Base-by-base conservation (phyloP, 257 asterid genomes). In the Salvia rosmarinus region DNA sequence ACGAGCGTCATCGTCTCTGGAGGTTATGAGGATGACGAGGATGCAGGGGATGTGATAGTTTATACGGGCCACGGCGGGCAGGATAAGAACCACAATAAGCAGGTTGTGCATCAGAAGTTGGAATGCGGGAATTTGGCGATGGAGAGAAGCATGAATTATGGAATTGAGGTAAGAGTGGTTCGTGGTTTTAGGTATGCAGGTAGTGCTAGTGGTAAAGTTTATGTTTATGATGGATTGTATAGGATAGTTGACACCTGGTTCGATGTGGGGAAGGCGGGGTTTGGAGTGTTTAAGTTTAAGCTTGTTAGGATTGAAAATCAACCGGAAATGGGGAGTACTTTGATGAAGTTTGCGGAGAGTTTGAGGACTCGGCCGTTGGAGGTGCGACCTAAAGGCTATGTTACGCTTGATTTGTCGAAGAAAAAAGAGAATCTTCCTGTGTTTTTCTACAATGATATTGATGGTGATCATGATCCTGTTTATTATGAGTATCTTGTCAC, bases 51-150 rank as follows among this genome's bases (percentile, higher is more conserved):
- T 57, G 87, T 79, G 79, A 81, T 88, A n/a, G 76, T 92, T 9
- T 92, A 89, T 42, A 86, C 96, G 0, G 97, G 97, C 28, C 96
- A 91, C 13, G 97, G 97, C 11, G 97, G 97, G 28, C 97, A 92
- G 86, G 96, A 89, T 73, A 86, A 88, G 79, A 61, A 61, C 30
- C 20, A 80, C 35, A 68, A 75, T 37, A 57, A 67, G 71, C 96
- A 89, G 84, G 86, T 81, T 54, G 51, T 78, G 92, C 87, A 86
- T 70, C 98, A 92, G 89, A 85, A 78, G 75, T 80, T 89, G 67
- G 98, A 88, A 71, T 75, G 85, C 40, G 96, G 96, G 54, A 88
- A 92, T 69, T 75, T 91, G 80, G 95, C 90, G 0, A 52, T 91
- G 70, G 97, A 91, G 75, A 83, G 97, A 86, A 91, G 97, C 64